These are phyloP conservation scores for Ophiorrhiza pumila DNA, from an alignment of 257 asterid genomes.

Conservation along the genomic window DNA sequence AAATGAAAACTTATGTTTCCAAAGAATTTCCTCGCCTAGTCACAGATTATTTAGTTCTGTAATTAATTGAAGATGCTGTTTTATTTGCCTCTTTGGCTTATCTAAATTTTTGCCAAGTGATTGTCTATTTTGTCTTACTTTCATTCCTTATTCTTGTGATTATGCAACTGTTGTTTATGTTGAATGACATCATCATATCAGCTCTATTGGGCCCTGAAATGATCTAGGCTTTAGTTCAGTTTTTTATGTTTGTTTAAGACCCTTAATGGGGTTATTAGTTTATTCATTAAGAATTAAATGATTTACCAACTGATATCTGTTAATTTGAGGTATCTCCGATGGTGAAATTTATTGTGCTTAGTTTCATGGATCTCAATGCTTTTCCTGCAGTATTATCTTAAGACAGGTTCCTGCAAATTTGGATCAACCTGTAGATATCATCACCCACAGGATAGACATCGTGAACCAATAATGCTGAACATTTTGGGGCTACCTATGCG, in stretches of 20 bases:
- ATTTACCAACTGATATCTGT: background rate
- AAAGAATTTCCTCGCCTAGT: too few relatives aligned
- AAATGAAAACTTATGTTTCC: background rate
- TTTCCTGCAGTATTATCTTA: slow-evolving; percentile 56
- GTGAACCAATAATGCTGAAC: slow-evolving; percentile 35
- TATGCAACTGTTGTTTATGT: background rate
- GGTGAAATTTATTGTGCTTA: background rate
- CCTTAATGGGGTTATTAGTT: too few relatives aligned
- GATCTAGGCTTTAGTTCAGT: background rate
- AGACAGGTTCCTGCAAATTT: slow-evolving; percentile 72
- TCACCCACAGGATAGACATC: slow-evolving; percentile 64
- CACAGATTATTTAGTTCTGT: background rate
- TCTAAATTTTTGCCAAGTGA: too few relatives aligned
- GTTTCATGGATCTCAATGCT: background rate
- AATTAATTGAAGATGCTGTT: background rate
- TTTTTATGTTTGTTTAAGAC: background rate
- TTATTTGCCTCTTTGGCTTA: background rate
- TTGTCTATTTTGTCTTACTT: background rate
- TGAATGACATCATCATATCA: background rate
- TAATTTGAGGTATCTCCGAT: background rate
- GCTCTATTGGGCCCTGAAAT: background rate
- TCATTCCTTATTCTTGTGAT: background rate
- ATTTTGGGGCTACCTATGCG: slow-evolving; percentile 69
- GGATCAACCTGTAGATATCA: slow-evolving; percentile 66
- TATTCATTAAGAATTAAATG: background rate